Evolutionary conservation across 768 basidiomycete species (phyloP).

Genomic region (Lactifluus hygrophoroides): DNA sequence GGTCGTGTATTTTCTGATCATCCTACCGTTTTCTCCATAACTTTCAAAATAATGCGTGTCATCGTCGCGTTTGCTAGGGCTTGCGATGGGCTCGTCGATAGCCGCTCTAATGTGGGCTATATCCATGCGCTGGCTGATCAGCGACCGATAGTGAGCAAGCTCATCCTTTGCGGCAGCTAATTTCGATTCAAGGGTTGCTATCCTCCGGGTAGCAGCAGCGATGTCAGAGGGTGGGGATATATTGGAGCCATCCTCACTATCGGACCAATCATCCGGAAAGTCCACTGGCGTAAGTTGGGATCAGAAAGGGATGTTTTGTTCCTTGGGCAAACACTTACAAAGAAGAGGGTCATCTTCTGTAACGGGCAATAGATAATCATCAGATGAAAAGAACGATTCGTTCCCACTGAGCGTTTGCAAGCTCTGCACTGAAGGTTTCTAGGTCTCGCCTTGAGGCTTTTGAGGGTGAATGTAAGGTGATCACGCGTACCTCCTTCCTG

Average conservation of each 20-base stretch:
- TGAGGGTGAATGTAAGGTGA: not conserved
- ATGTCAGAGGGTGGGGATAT: conserved; percentile 27
- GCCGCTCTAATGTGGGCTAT: conserved; percentile 37
- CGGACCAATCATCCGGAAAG: conserved; percentile 65
- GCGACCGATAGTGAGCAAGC: conserved; percentile 49
- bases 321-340: conserved; percentile 47
- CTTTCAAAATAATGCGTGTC: conserved; percentile 92
- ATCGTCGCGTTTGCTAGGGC: conserved; percentile 49
- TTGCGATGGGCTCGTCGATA: conserved; percentile 25
- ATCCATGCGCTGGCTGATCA: conserved; percentile 49
- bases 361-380: conserved; percentile 75
- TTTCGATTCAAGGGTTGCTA: conserved; percentile 53
- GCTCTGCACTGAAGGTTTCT: conserved; percentile 39
- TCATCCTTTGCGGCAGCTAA: conserved; percentile 51
- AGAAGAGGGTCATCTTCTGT: conserved; percentile 84
- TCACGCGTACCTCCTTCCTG: conserved; percentile 50
- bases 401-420: conserved; percentile 42
- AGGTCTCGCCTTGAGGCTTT: not conserved
- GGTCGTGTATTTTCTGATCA: not conserved
- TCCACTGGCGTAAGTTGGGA: conserved; percentile 38
- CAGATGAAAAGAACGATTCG: conserved; percentile 50
- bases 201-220: conserved; percentile 33
- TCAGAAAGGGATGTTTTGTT: not conserved
- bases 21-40: conserved; percentile 77
- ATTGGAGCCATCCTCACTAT: conserved; percentile 50